Conservation (phyloP, 1,284 basidiomycete species). For the Marasmius oreades region DNA sequence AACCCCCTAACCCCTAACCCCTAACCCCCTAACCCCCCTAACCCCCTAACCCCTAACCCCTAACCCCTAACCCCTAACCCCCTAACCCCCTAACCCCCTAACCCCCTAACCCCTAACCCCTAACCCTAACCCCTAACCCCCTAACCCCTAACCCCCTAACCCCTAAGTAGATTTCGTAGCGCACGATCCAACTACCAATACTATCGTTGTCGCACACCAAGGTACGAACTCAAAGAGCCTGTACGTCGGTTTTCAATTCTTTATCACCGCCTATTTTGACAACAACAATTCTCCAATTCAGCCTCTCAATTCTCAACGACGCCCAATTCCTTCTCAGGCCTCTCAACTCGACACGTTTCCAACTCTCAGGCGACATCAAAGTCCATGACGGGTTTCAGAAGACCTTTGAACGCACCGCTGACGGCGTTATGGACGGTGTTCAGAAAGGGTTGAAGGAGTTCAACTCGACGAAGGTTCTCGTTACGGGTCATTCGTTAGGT, state of each 20-base stretch:
- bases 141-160: no score
- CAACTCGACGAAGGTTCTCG: constrained; percentile 33
- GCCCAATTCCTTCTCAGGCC: constrained; percentile 31
- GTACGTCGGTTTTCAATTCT: constrained; percentile 18
- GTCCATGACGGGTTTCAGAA: constrained; percentile 45
- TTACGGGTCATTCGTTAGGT: constrained; percentile 40
- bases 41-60: no score
- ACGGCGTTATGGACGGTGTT: constrained; percentile 36
- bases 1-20: no score
- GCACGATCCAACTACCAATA: constrained; percentile 32
- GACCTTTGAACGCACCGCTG: constrained; percentile 42
- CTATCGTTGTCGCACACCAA: constrained; percentile 46
- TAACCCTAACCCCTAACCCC: no score
- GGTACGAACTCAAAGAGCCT: constrained; percentile 39
- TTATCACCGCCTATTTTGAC: no score
- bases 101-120: no score
- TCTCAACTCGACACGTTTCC: constrained; percentile 38
- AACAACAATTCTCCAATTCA: no score
- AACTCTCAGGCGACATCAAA: constrained; percentile 23
- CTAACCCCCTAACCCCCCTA: no score
- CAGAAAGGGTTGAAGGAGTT: constrained; percentile 30
- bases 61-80: no score
- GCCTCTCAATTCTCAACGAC: constrained; percentile 44
- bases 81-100: no score
- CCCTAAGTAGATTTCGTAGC: constrained; percentile 38